These are phyloP conservation scores for Agaricus bisporus DNA, from an alignment of 768 basidiomycete species.

Conservation along the genomic window DNA sequence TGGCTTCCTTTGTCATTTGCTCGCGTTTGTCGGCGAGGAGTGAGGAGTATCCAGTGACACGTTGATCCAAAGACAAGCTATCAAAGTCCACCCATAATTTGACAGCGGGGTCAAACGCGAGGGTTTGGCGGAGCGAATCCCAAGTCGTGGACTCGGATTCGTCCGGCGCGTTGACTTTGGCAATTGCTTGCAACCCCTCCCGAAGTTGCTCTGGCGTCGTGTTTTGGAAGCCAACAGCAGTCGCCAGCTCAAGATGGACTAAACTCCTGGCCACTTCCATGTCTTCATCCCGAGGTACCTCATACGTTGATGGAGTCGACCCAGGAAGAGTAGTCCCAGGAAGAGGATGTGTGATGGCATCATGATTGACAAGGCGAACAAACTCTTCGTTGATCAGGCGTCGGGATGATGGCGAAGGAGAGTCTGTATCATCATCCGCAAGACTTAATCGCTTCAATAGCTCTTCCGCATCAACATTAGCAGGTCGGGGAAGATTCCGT, in stretches of 20 bases:
- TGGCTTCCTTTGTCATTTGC: slow-evolving; percentile 73
- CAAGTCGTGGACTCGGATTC: slow-evolving; percentile 50
- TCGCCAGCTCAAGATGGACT: slow-evolving; percentile 78
- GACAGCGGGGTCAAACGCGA: slow-evolving; percentile 54
- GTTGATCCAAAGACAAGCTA: slow-evolving; percentile 49
- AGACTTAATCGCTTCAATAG: slow-evolving; percentile 57
- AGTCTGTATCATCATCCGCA: slow-evolving; percentile 36
- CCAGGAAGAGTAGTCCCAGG: slow-evolving; percentile 83
- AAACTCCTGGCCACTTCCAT: slow-evolving; percentile 62
- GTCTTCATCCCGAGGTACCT: slow-evolving; percentile 71
- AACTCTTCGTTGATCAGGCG: slow-evolving; percentile 74
- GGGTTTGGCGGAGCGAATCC: slow-evolving; percentile 56
- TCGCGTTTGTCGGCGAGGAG: slow-evolving; percentile 61
- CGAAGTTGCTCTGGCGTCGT: slow-evolving; percentile 76
- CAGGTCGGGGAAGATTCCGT: slow-evolving; percentile 77
- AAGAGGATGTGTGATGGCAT: slow-evolving; percentile 80
- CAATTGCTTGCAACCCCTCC: slow-evolving; percentile 62
- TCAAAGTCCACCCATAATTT: slow-evolving; percentile 64
- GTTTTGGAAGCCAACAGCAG: slow-evolving; percentile 76
- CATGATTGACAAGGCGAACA: slow-evolving; percentile 74
- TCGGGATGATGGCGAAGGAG: slow-evolving; percentile 43
- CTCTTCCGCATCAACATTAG: slow-evolving; percentile 65
- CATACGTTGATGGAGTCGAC: slow-evolving; percentile 60
- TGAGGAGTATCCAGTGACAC: slow-evolving; percentile 56
- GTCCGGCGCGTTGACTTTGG: slow-evolving; percentile 56